Percentiles rank a stretch among this genome's conserved stretches.
phyloP scores from a whole-genome alignment of 83 land plant species.

The Diphasiastrum complanatum region DNA sequence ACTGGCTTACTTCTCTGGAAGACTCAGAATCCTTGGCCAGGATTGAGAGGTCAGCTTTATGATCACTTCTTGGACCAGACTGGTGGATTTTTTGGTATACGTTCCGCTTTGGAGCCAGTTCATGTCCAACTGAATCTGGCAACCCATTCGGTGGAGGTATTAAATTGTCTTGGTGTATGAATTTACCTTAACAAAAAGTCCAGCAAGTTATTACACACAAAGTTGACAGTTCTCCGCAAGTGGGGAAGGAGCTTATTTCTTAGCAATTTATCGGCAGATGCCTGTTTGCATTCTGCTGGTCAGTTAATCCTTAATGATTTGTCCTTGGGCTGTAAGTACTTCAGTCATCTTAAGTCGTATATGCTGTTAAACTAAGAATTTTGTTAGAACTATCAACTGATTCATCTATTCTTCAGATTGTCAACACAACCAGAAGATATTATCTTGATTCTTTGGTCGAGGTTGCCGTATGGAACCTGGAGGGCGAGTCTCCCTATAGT shows the following conservation, averaged over 20 bases:
- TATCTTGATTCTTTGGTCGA: conserved; percentile 51
- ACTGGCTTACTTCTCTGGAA: conserved; percentile 94
- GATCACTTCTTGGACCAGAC: conserved; percentile 89
- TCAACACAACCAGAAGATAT: conserved; percentile 51
- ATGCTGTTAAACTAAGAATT: neutral
- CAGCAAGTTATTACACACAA: neutral
- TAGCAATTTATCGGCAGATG: no score
- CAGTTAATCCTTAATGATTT: no score
- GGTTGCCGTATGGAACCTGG: conserved; percentile 68
- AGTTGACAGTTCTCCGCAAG: neutral
- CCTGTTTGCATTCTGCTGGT: no score
- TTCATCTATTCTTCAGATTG: conserved; percentile 39
- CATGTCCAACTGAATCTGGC: conserved; percentile 90
- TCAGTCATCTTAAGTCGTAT: neutral
- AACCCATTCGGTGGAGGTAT: conserved; percentile 73
- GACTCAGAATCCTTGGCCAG: conserved; percentile 96
- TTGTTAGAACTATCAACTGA: neutral
- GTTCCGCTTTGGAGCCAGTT: conserved; percentile 76
- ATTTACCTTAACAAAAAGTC: neutral
- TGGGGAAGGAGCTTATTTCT: no score
- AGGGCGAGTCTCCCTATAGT: conserved; percentile 56
- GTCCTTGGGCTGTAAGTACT: neutral
- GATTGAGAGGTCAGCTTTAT: conserved; percentile 93
- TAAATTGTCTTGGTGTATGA: neutral
- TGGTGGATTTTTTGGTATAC: conserved; percentile 86